Base-by-base conservation (phyloP, 345 rosid species). In the Brassica carinata region DNA sequence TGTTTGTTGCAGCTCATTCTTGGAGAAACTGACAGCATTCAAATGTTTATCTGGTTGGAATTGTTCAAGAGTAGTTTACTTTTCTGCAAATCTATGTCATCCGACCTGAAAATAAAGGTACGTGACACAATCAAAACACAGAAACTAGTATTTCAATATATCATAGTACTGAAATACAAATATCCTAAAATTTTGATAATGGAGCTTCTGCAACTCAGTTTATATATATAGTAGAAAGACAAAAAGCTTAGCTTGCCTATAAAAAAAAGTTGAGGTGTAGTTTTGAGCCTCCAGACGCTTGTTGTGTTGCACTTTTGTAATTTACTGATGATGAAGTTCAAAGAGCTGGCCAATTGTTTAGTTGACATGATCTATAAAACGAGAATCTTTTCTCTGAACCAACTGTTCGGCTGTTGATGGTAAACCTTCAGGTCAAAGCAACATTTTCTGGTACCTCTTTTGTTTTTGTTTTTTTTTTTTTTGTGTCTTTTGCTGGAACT, bases 331-430 rank as follows among this genome's bases (percentile, higher is more conserved):
- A 29, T 58, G 14, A 38, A 57, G 13, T 68, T 76, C 67, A 38
- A n/a, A 19, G 6, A 14, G 26, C 58, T 26, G 79, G 31, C 38
- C 61, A 68, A 67, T 9, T n/a, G 45, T 29, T 68, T 7, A 29
- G 59, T 9, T 68, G 61, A 58, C 29, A 58, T 68, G 79, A 58
- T 68, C 73, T 66, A 51, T 43, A 64, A 64, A 43, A 43, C 14
- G 51, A 43, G 13, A 43, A 43, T 43, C 14, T 38, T 11, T 43
- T 43, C 13, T 11, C 14, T 43, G 51, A 43, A 43, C 51, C 51
- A 48, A 48, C 55, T 48, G 15, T 15, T 48, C 17, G 15, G 55
- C 55, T 48, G 55, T 13, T 48, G 55, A 48, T 48, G 55, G 2
- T 34, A 7, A 48, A 48, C 55, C 17, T 14, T 48, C 5, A 48